Evolutionary conservation across 177 flowering plant species (phyloP), one percentile per base, ranked within the genome.

Genomic region (Vitis hybrid): DNA sequence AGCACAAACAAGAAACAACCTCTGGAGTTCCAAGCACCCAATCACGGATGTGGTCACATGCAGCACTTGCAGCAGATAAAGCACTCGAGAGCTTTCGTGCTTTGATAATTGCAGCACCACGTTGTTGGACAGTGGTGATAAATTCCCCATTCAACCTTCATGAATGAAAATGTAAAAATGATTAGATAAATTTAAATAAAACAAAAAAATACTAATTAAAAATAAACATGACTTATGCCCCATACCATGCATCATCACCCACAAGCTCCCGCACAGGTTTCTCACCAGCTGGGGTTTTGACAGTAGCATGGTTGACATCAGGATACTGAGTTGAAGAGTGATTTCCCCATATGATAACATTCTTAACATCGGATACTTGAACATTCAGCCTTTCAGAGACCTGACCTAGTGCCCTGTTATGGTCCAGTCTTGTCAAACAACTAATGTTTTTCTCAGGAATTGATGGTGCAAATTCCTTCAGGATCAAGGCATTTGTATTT

Each of bases 61-160:
- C 91, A 77, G 88, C 56, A 62, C 91, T 88, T 6, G 91, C 91
- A 82, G 91, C 91, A 74, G 91, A 88, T 49, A 88, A 72, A 7
- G 91, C 91, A 83, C 91, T 88, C 0, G 91, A 88, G 40, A 88
- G 80, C 85, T 88, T 88, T 70, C 91, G 79, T 14, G 91, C 91
- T 65, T 88, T 84, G 70, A 88, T 88, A 59, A 88, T 88, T 17
- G 91, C 91, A 73, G 91, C 90, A 63, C 91, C 91, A 70, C 91
- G 88, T 58, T 88, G 91, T 71, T 88, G 91, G 56, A 88, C 90
- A 46, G 81, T 86, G 55, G 81, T 64, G 54, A 88, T 88, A 72
- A 88, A 88, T n/a, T 79, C 90, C 17, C 80, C 82, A n/a, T 76
- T 82, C 83, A 88, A 79, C 91, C 91, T 88, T 62, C 58, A 64